Evolutionary conservation across 179 eudicot genomes (phyloP), one percentile per base, ranked within the genome.

Genomic region (Beta lomatogona): DNA sequence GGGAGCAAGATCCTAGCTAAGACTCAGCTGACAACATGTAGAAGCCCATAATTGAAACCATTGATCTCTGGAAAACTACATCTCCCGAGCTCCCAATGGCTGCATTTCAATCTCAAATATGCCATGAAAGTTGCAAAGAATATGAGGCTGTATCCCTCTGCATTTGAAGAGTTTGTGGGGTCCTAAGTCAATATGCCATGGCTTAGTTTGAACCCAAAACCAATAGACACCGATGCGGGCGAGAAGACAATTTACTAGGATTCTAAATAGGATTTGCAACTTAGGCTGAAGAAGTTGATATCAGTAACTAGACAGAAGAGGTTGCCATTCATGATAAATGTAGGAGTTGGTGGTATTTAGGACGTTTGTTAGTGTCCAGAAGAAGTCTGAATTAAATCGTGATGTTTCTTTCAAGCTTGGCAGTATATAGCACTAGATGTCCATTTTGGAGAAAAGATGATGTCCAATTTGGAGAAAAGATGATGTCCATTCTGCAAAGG

Each of bases 161-260:
- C 93, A 67, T 94, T 95, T 75, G 95, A 95, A 83, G 97, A 95
- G 81, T 95, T 90, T 74, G 83, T 81, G 9, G 98, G 97, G 12
- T 93, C 93, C 16, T 76, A 88, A 16, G 86, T 89, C 58, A 85
- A 90, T 71, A 82, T 92, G 60, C 98, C 98, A 4, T 94, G 97
- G 98, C 93, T 92, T 90, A 88, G 89, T 83, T 80, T 95, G 76
- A 92, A 97, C 75, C 82, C 78, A 0, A 84, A 81, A 80, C 98
- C 98, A 6, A 76, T 91, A 46, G 92, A 88, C 82, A 86, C 93
- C 14, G 86, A 92, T 73, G 74, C 77, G 77, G 91, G 89, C 78
- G 97, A 95, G 89, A 78, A 70, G 25, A 77, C 64, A 54, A 82
- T 91, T 75, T 89, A 93, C 82, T 86, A 79, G 75, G 86, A 89